Evolutionary conservation across 2,329 filamentous ascomycete genomes (phyloP).

Genomic region (Curvularia lunata): DNA sequence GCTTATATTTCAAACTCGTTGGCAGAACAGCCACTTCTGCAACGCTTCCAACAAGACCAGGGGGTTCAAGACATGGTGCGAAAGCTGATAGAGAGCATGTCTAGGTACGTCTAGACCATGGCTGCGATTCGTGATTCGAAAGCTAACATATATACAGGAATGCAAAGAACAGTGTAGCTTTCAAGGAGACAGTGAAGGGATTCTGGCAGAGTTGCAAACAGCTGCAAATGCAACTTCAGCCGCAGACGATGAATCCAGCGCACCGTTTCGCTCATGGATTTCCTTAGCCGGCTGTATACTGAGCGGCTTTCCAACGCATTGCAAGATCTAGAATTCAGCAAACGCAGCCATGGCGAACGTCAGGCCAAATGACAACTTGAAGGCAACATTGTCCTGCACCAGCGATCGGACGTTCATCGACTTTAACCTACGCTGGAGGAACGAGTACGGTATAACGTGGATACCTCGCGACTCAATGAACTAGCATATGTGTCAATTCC

Average conservation of each 20-base stretch:
- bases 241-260: constrained; percentile 36
- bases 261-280: constrained; percentile 31
- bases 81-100: constrained; percentile 45
- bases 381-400: constrained; percentile 65
- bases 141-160: constrained; percentile 44
- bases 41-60: constrained; percentile 38
- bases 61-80: constrained; percentile 39
- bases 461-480: constrained; percentile 60
- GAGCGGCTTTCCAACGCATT: not conserved
- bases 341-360: constrained; percentile 76
- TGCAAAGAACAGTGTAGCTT: constrained; percentile 39
- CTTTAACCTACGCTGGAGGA: constrained; percentile 59
- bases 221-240: constrained; percentile 46
- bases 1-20: constrained; percentile 41
- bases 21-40: constrained; percentile 38
- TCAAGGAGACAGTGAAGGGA: constrained; percentile 45
- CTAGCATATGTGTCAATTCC: constrained; percentile 42
- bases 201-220: constrained; percentile 49
- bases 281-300: constrained; percentile 10
- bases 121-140: not conserved
- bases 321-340: constrained; percentile 57
- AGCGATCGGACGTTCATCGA: constrained; percentile 58
- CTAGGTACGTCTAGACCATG: constrained; percentile 30
- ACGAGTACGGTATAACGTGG: constrained; percentile 57
- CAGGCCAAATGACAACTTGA: constrained; percentile 72